phyloP scores from a whole-genome alignment of 805 yeast genomes.

The Nakazawaea wyomingensis region DNA sequence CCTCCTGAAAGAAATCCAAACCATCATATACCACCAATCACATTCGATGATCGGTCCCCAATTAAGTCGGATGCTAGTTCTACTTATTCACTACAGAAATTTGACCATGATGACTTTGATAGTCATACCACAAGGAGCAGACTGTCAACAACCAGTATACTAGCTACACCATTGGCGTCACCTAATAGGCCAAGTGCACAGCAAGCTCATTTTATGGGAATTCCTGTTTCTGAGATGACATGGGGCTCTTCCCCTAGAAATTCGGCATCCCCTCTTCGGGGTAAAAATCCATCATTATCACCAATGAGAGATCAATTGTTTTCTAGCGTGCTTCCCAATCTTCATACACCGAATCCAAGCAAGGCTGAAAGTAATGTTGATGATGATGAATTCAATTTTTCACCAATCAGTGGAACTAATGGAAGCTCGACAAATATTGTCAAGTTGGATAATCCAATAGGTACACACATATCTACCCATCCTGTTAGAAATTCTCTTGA shows the following conservation, averaged over 20 bases:
- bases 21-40: conserved; percentile 4
- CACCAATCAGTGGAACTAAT: conserved; percentile 14
- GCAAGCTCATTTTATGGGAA: conserved; percentile 7
- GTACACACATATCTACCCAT: not conserved
- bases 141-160: not conserved
- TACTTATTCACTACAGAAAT: conserved; percentile 3
- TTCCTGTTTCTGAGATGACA: conserved; percentile 7
- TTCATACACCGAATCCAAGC: not conserved
- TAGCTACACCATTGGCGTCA: conserved; percentile 1
- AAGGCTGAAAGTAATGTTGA: conserved; percentile 1
- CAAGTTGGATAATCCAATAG: not conserved
- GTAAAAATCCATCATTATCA: conserved; percentile 8
- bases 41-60: conserved; percentile 2
- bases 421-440: conserved; percentile 3
- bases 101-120: not conserved
- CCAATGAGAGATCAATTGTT: conserved; percentile 14
- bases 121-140: not conserved
- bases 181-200: conserved; percentile 10
- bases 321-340: not conserved
- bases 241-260: conserved; percentile 12
- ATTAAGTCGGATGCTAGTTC: conserved; percentile 9
- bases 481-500: conserved; percentile 2
- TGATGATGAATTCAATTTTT: conserved; percentile 23
- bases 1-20: conserved; percentile 8
- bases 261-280: conserved; percentile 6